Evolutionary conservation across 1,284 basidiomycete species (phyloP).

Genomic region (Tylopilus orsonianus): DNA sequence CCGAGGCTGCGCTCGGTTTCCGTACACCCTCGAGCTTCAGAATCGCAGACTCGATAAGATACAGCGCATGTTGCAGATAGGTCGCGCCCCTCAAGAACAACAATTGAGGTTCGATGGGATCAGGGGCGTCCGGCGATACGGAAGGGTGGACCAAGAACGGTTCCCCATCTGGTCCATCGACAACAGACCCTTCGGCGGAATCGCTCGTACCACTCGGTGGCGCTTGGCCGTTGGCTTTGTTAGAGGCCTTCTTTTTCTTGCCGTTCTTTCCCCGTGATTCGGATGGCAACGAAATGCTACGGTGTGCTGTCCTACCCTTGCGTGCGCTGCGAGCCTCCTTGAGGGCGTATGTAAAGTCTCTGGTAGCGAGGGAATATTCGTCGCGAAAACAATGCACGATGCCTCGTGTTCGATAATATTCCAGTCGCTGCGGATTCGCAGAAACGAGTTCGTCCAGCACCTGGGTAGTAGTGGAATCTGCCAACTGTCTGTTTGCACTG

Average conservation of each 20-base stretch:
- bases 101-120: slow-evolving; percentile 78
- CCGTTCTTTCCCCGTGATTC: slow-evolving; percentile 47
- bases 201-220: slow-evolving; percentile 61
- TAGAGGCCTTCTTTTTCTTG: slow-evolving; percentile 50
- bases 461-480: slow-evolving; percentile 73
- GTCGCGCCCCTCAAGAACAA: slow-evolving; percentile 78
- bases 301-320: slow-evolving; percentile 57
- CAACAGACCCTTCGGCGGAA: slow-evolving; percentile 40
- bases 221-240: slow-evolving; percentile 55
- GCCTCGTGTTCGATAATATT: slow-evolving; percentile 79
- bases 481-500: slow-evolving; percentile 60
- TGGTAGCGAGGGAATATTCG: slow-evolving; percentile 67
- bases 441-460: slow-evolving; percentile 74
- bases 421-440: slow-evolving; percentile 66
- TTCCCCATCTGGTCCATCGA: slow-evolving; percentile 53
- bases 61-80: slow-evolving; percentile 72
- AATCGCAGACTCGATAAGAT: slow-evolving; percentile 68
- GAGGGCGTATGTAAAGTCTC: slow-evolving; percentile 76
- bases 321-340: slow-evolving; percentile 70
- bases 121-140: slow-evolving; percentile 68
- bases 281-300: slow-evolving; percentile 36
- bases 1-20: slow-evolving; percentile 49
- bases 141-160: slow-evolving; percentile 60
- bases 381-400: slow-evolving; percentile 84
- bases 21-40: slow-evolving; percentile 65